Conservation (phyloP, 2,329 filamentous ascomycete species). For the Fusarium foetens region DNA sequence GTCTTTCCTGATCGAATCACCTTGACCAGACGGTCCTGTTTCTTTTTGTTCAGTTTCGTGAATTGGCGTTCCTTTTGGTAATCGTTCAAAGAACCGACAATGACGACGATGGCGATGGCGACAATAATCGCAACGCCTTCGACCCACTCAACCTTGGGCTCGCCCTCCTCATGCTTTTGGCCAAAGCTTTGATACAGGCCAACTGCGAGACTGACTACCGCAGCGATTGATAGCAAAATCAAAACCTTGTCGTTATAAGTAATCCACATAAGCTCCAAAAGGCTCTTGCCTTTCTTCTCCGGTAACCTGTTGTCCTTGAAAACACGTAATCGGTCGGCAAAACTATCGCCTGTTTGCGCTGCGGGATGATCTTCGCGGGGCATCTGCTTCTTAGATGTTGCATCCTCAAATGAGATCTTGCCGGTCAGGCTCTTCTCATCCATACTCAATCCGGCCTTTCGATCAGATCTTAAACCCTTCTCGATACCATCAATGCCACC, state of each 20-base stretch:
- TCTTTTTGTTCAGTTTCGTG: constrained; percentile 81
- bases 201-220: constrained; percentile 76
- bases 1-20: constrained; percentile 76
- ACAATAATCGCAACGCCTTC: constrained; percentile 85
- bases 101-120: constrained; percentile 80
- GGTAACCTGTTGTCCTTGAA: constrained; percentile 79
- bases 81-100: constrained; percentile 81
- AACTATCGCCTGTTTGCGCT: constrained; percentile 46
- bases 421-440: constrained; percentile 78
- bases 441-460: constrained; percentile 76
- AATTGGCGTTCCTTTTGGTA: constrained; percentile 85
- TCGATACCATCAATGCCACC: constrained; percentile 83
- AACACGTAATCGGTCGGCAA: constrained; percentile 74
- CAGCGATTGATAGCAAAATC: constrained; percentile 76
- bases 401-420: constrained; percentile 77
- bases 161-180: constrained; percentile 58
- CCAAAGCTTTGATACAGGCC: constrained; percentile 81
- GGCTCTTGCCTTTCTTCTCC: constrained; percentile 77
- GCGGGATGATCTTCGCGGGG: constrained; percentile 40
- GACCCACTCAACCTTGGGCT: constrained; percentile 77
- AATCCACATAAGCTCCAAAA: constrained; percentile 81
- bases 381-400: constrained; percentile 53
- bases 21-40: constrained; percentile 79
- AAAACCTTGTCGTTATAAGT: constrained; percentile 87
- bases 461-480: constrained; percentile 78